Conservation (phyloP, 2,329 filamentous ascomycete species). For the Blastomyces silverae region DNA sequence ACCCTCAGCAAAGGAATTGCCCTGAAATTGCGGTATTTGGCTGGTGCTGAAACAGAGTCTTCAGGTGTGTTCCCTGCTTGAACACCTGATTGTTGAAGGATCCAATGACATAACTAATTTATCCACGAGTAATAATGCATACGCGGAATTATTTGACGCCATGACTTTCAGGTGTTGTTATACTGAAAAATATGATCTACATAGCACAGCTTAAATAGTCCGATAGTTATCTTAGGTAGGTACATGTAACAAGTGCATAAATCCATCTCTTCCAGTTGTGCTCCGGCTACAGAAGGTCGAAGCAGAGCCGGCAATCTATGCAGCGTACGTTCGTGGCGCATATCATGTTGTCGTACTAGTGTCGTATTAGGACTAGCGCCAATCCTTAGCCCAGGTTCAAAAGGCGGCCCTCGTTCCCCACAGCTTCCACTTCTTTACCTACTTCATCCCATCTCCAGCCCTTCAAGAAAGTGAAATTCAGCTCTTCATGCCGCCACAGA, state of each 20-base stretch:
- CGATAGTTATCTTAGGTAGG: background rate
- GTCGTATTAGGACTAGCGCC: constrained; percentile 16
- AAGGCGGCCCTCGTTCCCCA: constrained; percentile 27
- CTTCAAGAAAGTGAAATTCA: constrained; percentile 22
- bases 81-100: background rate
- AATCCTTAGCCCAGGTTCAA: constrained; percentile 35
- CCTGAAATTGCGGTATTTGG: background rate
- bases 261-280: background rate
- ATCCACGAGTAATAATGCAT: background rate
- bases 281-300: background rate
- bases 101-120: background rate
- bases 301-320: background rate
- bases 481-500: constrained; percentile 38
- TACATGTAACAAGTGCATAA: background rate
- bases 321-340: constrained; percentile 19
- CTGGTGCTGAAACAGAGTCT: background rate
- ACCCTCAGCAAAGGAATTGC: background rate
- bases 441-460: constrained; percentile 26
- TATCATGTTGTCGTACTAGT: constrained; percentile 33
- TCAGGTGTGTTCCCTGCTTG: background rate
- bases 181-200: no score
- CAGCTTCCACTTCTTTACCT: constrained; percentile 23
- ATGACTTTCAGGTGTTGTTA: background rate
- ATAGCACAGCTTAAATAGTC: background rate
- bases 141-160: background rate